phyloP scores from a whole-genome alignment of 305 asterid genomes.

The Ilex paraguariensis region DNA sequence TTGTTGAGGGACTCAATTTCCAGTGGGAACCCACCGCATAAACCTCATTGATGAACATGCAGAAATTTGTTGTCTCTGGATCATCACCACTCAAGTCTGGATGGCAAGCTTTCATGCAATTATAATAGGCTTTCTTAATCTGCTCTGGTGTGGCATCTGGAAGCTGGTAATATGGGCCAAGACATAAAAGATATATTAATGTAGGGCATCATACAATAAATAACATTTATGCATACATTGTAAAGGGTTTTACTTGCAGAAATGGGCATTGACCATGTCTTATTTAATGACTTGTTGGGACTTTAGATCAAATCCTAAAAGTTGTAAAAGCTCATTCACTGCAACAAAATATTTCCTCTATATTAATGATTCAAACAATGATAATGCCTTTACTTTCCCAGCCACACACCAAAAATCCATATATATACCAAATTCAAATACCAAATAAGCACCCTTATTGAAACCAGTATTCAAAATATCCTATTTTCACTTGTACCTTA shows the following conservation, averaged over 20 bases:
- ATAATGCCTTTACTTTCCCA: too few species aligned
- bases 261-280: too few species aligned
- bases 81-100: slow-evolving; percentile 96
- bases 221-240: not conserved
- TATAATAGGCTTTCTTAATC: slow-evolving; percentile 84
- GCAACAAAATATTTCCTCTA: too few species aligned
- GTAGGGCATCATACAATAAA: not conserved
- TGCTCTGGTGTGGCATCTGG: slow-evolving; percentile 91
- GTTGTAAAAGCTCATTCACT: too few species aligned
- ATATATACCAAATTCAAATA: too few species aligned
- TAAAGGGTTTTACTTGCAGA: not conserved
- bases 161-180: slow-evolving; percentile 40
- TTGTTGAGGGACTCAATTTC: slow-evolving; percentile 3
- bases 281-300: not conserved
- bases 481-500: too few species aligned
- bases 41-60: slow-evolving; percentile 87
- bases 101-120: slow-evolving; percentile 97
- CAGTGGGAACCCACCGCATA: slow-evolving; percentile 54
- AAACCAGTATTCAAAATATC: too few species aligned
- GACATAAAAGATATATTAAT: slow-evolving; percentile 6
- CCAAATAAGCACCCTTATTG: too few species aligned
- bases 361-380: too few species aligned
- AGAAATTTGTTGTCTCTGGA: slow-evolving; percentile 81
- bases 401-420: too few species aligned
- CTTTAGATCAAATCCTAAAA: too few species aligned